Base-by-base conservation (phyloP, 2,329 filamentous ascomycete genomes). In the Thermochaetoides dissita region DNA sequence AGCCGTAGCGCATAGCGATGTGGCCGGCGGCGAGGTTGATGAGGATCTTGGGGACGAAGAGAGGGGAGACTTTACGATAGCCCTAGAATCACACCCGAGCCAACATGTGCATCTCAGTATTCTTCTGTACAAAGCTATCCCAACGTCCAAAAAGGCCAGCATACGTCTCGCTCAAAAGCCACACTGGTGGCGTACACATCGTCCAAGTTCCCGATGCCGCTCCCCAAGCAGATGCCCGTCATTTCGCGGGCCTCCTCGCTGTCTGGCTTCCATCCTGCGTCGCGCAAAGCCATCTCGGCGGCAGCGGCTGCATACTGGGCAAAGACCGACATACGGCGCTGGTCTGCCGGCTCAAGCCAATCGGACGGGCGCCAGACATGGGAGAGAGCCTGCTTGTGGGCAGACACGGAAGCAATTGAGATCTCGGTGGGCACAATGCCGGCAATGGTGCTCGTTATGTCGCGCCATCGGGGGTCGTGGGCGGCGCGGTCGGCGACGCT, bases 11-110 rank as follows among this genome's bases (percentile, higher is more conserved):
- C 79, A 98, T 96, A 28, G 89, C 89, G 33, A 96, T 79, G 58
- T 96, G 89, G 1, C 91, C 91, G 8, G 91, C 91, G 0, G 85
- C 91, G 51, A 98, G 74, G 59, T 98, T 98, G 63, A 94, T 94
- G 39, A 98, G 71, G 7, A 96, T 77, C 52, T 85, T 82, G 6
- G 91, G 91, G 7, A 96, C 87, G 57, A 98, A 96, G 3, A 94
- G 66, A 1, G 91, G 91, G 31, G 88, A 94, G 2, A 96, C 84
- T 56, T 91, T 94, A 52, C 76, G 85, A 60, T 95, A 94, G 49
- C 89, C 89, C 84, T 91, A 49, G 8, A 28, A 30, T 30, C 29
- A 10, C 6, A n/a, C 1, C 5, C 11, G 10, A 39, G 10, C 34
- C 39, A 37, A 17, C 28, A 33, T 31, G 17, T 35, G n/a, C 36